Base-by-base conservation (phyloP, 1,139 yeast genomes). In the Candida sanyaensis region DNA sequence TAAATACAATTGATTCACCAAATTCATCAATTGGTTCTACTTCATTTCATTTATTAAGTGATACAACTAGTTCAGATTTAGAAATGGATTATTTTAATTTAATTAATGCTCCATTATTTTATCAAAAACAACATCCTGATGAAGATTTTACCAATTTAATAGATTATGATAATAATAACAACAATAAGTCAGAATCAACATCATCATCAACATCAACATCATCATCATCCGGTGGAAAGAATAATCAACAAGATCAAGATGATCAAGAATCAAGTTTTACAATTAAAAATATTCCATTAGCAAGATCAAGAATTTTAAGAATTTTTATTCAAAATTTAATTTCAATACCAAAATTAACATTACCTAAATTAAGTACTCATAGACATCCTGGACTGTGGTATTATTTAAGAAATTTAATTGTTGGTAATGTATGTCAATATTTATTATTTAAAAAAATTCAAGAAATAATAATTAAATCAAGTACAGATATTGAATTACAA, bases 381-480 rank as follows among this genome's bases (percentile, higher is more conserved):
- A 63, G 78, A 51, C 78, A 72, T 53, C 73, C 76, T 1, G 77
- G 78, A 0, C 68, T 66, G 58, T 73, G 77, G 77, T 73, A 64
- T 52, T 71, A 68, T 50, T 51, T 73, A 46, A 57, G 78, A 42
- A 72, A 70, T 68, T 62, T 60, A 63, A 69, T 78, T 57, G 58
- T 72, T 50, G 71, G 76, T 6, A 65, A 75, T 59, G 56, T 69
- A 52, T 50, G 71, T 63, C 65, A 71, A 65, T 70, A 65, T 56
- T 48, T 75, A 55, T 51, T 77, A 49, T 76, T 66, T 59, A 61
- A 56, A 47, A 70, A 70, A 49, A 51, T 71, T 11, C 61, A 60
- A 21, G 65, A 64, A 37, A 53, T 65, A 58, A 45, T 65, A 32
- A 31, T 33, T 4, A 12, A 29, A 41, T 55, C 53, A 8, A 41